These are phyloP conservation scores for Tulasnella sp. DNA, from an alignment of 768 basidiomycete species.

Conservation along the genomic window DNA sequence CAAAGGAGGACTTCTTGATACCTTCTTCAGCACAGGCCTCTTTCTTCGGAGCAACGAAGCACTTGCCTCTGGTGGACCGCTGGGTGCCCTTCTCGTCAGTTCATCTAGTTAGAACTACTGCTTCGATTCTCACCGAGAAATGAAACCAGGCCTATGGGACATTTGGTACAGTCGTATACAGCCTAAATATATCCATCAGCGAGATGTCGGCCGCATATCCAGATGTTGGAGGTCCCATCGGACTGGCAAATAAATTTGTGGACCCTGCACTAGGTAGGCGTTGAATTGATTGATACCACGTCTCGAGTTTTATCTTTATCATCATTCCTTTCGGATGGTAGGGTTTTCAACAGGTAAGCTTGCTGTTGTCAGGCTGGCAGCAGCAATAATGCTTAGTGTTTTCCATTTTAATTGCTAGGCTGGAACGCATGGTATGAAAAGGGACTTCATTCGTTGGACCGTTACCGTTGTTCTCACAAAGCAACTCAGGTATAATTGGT, in stretches of 20 bases:
- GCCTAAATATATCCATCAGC: not conserved
- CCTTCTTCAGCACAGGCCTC: too few relatives aligned
- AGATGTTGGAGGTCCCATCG: conserved; percentile 4
- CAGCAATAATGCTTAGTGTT: too few relatives aligned
- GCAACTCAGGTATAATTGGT: not conserved
- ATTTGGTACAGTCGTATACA: not conserved
- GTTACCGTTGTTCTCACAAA: not conserved
- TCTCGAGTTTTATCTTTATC: not conserved
- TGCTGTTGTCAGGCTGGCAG: too few relatives aligned
- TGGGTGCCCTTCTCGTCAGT: conserved; percentile 6
- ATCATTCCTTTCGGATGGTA: not conserved
- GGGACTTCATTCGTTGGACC: not conserved
- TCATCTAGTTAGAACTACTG: not conserved
- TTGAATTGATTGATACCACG: not conserved
- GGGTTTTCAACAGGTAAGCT: conserved; percentile 10
- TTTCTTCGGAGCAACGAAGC: too few relatives aligned
- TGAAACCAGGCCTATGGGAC: conserved; percentile 4
- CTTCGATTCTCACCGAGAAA: not conserved
- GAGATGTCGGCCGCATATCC: conserved; percentile 9
- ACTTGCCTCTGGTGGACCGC: conserved; percentile 1
- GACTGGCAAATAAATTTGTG: conserved; percentile 9
- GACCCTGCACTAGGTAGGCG: conserved; percentile 6
- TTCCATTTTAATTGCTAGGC: too few relatives aligned
- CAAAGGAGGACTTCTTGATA: too few relatives aligned
- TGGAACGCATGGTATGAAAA: conserved; percentile 15